Evolutionary conservation across 108 stramenopile genomes (phyloP).

Genomic region (Skeletonema costatum): DNA sequence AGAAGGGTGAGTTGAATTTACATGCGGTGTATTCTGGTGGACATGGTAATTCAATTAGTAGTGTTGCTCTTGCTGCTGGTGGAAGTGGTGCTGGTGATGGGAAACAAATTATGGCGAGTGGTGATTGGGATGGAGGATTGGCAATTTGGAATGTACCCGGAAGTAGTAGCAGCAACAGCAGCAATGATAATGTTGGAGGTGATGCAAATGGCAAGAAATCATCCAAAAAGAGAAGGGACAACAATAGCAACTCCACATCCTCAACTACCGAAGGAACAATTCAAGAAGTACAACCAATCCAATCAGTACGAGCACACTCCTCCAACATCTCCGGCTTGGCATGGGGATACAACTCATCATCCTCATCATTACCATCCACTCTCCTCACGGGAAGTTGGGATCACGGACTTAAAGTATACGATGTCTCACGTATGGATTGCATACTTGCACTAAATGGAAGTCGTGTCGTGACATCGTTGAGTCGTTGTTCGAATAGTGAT

Average conservation of each 20-base stretch:
- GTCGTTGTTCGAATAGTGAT: slow-evolving; percentile 72
- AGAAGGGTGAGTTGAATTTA: slow-evolving; percentile 9
- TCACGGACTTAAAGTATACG: slow-evolving; percentile 79
- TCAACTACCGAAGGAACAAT: slow-evolving; percentile 9
- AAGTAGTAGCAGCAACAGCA: not conserved
- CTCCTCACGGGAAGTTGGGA: slow-evolving; percentile 85
- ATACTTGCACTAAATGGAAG: slow-evolving; percentile 82
- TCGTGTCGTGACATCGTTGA: slow-evolving; percentile 70
- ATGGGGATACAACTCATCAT: slow-evolving; percentile 49
- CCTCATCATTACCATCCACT: not conserved
- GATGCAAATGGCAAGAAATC: slow-evolving; percentile 6
- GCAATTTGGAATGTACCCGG: slow-evolving; percentile 64
- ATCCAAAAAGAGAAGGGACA: slow-evolving; percentile 15
- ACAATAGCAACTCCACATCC: not conserved
- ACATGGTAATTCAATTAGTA: slow-evolving; percentile 52
- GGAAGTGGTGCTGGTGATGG: not conserved
- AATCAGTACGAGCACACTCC: slow-evolving; percentile 63
- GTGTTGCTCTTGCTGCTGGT: slow-evolving; percentile 28
- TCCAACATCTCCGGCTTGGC: slow-evolving; percentile 78
- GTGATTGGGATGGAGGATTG: slow-evolving; percentile 78
- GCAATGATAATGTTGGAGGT: slow-evolving; percentile 6
- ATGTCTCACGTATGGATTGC: slow-evolving; percentile 75
- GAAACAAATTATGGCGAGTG: slow-evolving; percentile 62
- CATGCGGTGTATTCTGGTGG: slow-evolving; percentile 52
- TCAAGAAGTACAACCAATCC: slow-evolving; percentile 42